Evolutionary conservation across 306 rosid species (phyloP).

Genomic region (Comarum palustre): DNA sequence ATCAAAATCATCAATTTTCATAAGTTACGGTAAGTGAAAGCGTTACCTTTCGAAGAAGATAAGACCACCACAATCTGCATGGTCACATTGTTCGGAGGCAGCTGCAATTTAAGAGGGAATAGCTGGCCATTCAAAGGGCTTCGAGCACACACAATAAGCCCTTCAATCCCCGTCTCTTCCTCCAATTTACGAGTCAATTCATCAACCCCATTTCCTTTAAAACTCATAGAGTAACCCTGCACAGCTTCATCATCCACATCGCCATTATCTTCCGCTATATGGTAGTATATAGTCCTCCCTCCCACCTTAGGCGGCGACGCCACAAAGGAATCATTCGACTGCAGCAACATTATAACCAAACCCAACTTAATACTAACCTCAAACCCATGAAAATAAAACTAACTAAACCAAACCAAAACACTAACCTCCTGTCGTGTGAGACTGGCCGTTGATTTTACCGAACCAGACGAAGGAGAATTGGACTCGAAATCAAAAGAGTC

Average conservation of each 20-base stretch:
- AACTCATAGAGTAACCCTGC: conserved; percentile 49
- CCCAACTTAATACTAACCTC: neutral
- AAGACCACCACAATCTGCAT: conserved; percentile 72
- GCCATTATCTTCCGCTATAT: conserved; percentile 73
- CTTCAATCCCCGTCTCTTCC: conserved; percentile 78
- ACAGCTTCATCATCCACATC: conserved; percentile 57
- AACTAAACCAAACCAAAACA: neutral
- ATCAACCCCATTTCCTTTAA: conserved; percentile 77
- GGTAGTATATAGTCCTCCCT: conserved; percentile 78
- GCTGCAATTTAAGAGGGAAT: conserved; percentile 84
- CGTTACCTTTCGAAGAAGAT: conserved; percentile 54
- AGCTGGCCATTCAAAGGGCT: conserved; percentile 80
- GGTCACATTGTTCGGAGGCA: conserved; percentile 81
- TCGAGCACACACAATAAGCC: conserved; percentile 59
- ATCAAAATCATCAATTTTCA: too few relatives aligned
- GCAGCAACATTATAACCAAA: conserved; percentile 18
- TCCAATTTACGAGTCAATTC: conserved; percentile 64
- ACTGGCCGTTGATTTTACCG: conserved; percentile 37
- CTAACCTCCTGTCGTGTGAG: conserved; percentile 58
- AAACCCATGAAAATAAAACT: neutral
- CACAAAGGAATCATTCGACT: conserved; percentile 51
- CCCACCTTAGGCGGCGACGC: conserved; percentile 50
- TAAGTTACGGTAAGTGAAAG: neutral
- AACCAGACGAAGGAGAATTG: conserved; percentile 34
- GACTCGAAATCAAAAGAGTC: conserved; percentile 61